Percentiles rank a stretch among this genome's conserved stretches.
Conservation (phyloP, 768 basidiomycete genomes). For the Leccinum uliginosum region DNA sequence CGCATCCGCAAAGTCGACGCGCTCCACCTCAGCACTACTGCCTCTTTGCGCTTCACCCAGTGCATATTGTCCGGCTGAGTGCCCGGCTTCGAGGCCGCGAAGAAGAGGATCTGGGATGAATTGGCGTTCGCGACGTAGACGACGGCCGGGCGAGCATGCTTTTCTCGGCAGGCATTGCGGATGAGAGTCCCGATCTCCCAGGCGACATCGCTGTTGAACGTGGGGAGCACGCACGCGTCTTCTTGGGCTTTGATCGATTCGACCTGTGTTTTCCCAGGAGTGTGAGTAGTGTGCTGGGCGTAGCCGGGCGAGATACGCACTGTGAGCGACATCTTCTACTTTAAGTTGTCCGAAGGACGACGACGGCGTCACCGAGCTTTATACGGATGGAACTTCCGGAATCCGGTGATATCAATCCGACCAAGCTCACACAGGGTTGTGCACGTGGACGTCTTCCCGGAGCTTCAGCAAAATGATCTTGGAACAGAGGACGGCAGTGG, state of each 20-base stretch:
- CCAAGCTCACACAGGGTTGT: neutral
- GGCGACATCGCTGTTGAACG: slow-evolving; percentile 31
- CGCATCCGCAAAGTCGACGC: slow-evolving; percentile 25
- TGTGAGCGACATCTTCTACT: slow-evolving; percentile 9
- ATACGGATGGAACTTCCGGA: neutral
- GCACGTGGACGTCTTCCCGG: neutral
- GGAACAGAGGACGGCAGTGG: neutral
- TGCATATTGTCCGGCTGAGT: slow-evolving; percentile 29
- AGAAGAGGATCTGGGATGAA: slow-evolving; percentile 29
- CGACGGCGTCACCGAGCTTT: neutral
- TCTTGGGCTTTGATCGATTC: slow-evolving; percentile 24
- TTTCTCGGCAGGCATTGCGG: slow-evolving; percentile 17
- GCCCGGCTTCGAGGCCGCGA: slow-evolving; percentile 24
- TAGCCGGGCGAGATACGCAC: neutral
- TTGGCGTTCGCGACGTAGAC: slow-evolving; percentile 30
- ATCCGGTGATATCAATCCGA: neutral
- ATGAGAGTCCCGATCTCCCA: slow-evolving; percentile 31
- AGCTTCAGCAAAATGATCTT: neutral
- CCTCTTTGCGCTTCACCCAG: slow-evolving; percentile 34
- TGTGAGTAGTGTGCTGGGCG: neutral
- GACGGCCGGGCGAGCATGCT: slow-evolving; percentile 20
- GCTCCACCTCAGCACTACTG: slow-evolving; percentile 30
- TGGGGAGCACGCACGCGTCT: slow-evolving; percentile 20
- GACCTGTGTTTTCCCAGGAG: slow-evolving; percentile 6
- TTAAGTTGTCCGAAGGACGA: neutral